These are phyloP conservation scores for Pseudonectria buxi DNA, from an alignment of 2,329 filamentous ascomycete species.

Conservation along the genomic window DNA sequence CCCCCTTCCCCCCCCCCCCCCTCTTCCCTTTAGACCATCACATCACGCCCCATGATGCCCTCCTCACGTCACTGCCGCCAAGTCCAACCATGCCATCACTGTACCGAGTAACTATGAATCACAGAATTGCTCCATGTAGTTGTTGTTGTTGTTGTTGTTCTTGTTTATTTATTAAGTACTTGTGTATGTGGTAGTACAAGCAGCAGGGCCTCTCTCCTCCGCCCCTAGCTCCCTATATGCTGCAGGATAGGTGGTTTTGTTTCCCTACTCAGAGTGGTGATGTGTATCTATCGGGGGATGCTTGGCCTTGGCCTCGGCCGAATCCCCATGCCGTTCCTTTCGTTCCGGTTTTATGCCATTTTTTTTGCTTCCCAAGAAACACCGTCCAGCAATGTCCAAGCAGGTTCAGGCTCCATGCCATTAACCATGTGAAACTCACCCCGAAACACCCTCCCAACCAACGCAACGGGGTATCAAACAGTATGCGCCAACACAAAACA, in stretches of 20 bases:
- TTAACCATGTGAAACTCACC: conserved; percentile 15
- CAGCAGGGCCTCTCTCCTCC: conserved; percentile 23
- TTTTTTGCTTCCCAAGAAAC: conserved; percentile 21
- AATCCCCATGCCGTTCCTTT: conserved; percentile 19
- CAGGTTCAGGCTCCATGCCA: conserved; percentile 12
- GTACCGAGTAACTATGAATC: background rate
- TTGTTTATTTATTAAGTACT: conserved; percentile 10
- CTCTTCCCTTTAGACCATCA: too few species aligned
- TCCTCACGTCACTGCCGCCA: conserved; percentile 7
- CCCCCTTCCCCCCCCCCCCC: too few species aligned
- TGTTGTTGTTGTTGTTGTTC: background rate
- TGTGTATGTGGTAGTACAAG: conserved; percentile 24
- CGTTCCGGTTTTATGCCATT: conserved; percentile 16
- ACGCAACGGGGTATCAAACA: conserved; percentile 27
- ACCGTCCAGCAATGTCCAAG: conserved; percentile 17
- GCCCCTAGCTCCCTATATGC: conserved; percentile 18
- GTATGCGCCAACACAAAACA: conserved; percentile 20
- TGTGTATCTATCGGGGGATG: conserved; percentile 36
- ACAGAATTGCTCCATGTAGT: background rate
- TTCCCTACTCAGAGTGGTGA: conserved; percentile 40
- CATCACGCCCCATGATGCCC: conserved; percentile 10
- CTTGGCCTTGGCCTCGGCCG: conserved; percentile 17
- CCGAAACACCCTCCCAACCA: conserved; percentile 12
- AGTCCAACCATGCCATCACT: background rate
- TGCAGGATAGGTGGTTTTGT: conserved; percentile 21